These are phyloP conservation scores for Populus pruinosa DNA, from an alignment of 345 rosid genomes.

Conservation along the genomic window DNA sequence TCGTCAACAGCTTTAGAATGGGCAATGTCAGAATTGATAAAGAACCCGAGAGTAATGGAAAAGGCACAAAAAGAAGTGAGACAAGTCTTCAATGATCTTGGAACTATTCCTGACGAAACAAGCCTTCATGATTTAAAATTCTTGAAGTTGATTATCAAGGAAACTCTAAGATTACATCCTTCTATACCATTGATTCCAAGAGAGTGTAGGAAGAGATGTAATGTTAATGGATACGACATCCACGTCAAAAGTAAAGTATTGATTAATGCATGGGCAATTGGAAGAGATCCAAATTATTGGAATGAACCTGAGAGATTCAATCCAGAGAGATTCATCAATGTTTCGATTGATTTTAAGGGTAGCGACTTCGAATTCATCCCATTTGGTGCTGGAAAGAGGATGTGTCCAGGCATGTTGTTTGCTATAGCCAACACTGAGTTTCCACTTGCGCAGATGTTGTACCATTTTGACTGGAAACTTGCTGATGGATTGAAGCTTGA, in stretches of 20 bases:
- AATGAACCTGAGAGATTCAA: constrained; percentile 11
- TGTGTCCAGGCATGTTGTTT: constrained; percentile 19
- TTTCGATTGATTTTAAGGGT: constrained; percentile 19
- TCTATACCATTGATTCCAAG: constrained; percentile 15
- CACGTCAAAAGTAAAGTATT: constrained; percentile 2
- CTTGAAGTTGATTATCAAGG: constrained; percentile 10
- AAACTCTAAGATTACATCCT: constrained; percentile 16
- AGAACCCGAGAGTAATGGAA: constrained; percentile 10
- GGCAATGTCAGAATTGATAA: constrained; percentile 15
- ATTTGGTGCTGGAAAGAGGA: constrained; percentile 32
- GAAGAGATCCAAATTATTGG: constrained; percentile 18
- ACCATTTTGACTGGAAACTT: constrained; percentile 31
- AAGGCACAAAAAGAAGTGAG: constrained; percentile 17
- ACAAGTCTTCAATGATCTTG: background rate
- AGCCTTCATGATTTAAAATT: background rate
- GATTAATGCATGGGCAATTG: constrained; percentile 14
- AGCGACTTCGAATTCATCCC: constrained; percentile 18
- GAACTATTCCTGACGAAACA: background rate
- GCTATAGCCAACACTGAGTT: constrained; percentile 17
- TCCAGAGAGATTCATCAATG: constrained; percentile 21
- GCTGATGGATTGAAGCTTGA: constrained; percentile 5
- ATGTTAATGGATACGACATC: constrained; percentile 12
- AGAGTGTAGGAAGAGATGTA: constrained; percentile 2
- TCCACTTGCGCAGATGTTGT: constrained; percentile 10
- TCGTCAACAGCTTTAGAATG: constrained; percentile 6